Evolutionary conservation across 2,329 filamentous ascomycete species (phyloP).

Genomic region (Arthroderma sp.): DNA sequence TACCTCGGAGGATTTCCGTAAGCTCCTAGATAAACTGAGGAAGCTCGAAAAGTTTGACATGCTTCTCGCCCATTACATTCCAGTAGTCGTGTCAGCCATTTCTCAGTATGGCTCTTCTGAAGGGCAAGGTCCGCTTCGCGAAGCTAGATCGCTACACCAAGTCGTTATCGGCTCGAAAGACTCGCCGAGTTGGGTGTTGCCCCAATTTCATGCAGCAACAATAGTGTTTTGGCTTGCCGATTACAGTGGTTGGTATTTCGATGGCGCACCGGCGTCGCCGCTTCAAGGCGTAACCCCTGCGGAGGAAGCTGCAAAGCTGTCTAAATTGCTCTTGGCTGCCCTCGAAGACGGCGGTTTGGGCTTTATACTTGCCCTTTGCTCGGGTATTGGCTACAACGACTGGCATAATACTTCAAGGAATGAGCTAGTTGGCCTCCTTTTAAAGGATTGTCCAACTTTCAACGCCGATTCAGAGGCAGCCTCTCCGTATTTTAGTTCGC

Average conservation of each 20-base stretch:
- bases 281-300: slow-evolving; percentile 50
- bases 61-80: slow-evolving; percentile 65
- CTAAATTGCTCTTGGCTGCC: slow-evolving; percentile 59
- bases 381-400: slow-evolving; percentile 64
- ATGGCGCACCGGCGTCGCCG: slow-evolving; percentile 49
- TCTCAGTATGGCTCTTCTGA: slow-evolving; percentile 67
- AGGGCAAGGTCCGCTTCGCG: slow-evolving; percentile 50
- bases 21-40: slow-evolving; percentile 55
- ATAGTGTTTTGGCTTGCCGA: slow-evolving; percentile 82
- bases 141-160: slow-evolving; percentile 57
- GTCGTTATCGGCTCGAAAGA: slow-evolving; percentile 54
- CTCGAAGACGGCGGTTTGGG: slow-evolving; percentile 85
- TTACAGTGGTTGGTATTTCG: slow-evolving; percentile 79
- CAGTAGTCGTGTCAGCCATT: slow-evolving; percentile 63
- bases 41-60: slow-evolving; percentile 65
- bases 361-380: slow-evolving; percentile 72
- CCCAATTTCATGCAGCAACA: slow-evolving; percentile 65
- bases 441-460: slow-evolving; percentile 63
- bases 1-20: slow-evolving; percentile 56
- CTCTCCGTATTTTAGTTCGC: slow-evolving; percentile 55
- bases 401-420: slow-evolving; percentile 81
- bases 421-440: slow-evolving; percentile 67
- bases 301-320: slow-evolving; percentile 55
- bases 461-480: slow-evolving; percentile 55
- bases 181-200: slow-evolving; percentile 55